These are phyloP conservation scores for Pholiota adiposa DNA, from an alignment of 1,284 basidiomycete genomes.

Conservation along the genomic window DNA sequence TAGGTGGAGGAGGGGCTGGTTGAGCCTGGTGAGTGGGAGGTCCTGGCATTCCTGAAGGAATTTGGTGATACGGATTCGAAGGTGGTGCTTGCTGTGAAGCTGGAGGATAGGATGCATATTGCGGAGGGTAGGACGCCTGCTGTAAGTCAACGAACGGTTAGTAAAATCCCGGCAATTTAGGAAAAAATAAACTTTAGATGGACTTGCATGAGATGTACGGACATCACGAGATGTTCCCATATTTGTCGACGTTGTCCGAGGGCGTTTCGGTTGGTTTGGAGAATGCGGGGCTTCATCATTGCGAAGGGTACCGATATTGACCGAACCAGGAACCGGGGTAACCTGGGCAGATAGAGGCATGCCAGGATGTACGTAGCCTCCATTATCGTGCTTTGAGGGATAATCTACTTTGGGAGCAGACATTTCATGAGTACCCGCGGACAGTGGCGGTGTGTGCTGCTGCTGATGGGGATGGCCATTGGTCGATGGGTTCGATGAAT, in stretches of 20 bases:
- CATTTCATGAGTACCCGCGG: slow-evolving; percentile 40
- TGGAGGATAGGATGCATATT: slow-evolving; percentile 39
- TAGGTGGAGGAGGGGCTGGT: slow-evolving; percentile 20
- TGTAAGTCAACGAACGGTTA: slow-evolving; percentile 11
- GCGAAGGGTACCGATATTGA: slow-evolving; percentile 36
- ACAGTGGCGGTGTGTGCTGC: slow-evolving; percentile 46
- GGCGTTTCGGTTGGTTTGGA: slow-evolving; percentile 39
- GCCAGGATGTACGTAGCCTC: slow-evolving; percentile 45
- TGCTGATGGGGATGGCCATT: slow-evolving; percentile 29
- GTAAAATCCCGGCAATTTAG: neutral
- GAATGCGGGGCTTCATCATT: slow-evolving; percentile 39
- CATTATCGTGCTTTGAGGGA: slow-evolving; percentile 43
- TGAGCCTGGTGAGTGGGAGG: slow-evolving; percentile 32
- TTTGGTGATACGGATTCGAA: slow-evolving; percentile 37
- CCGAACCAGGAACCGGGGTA: slow-evolving; percentile 37
- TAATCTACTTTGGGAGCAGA: slow-evolving; percentile 39
- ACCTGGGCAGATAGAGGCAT: slow-evolving; percentile 46
- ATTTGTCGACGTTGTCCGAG: slow-evolving; percentile 35
- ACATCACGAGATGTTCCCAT: slow-evolving; percentile 39
- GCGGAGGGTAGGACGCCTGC: slow-evolving; percentile 32
- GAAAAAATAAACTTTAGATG: slow-evolving; percentile 16
- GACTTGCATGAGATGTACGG: slow-evolving; percentile 41
- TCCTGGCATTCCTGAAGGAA: slow-evolving; percentile 30
- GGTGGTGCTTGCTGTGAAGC: slow-evolving; percentile 35
- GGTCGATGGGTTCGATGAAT: slow-evolving; percentile 19